Conservation (phyloP, 352 stramenopile species). For the Phytophthora agathidicida region DNA sequence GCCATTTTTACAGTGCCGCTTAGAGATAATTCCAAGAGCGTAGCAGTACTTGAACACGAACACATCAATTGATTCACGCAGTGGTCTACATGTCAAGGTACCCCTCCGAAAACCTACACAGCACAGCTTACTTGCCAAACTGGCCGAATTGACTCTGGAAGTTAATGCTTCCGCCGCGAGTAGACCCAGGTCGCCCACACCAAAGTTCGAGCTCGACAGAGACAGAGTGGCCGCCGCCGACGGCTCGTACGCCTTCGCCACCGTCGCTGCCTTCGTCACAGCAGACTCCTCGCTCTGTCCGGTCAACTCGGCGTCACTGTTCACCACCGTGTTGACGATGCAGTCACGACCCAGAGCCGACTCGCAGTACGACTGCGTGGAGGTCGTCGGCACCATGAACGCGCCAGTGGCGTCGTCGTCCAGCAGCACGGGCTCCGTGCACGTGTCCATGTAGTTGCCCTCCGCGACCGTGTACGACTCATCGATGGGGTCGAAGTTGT, state of each 20-base stretch:
- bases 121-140: no score
- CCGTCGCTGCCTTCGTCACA: constrained; percentile 15
- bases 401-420: constrained; percentile 17
- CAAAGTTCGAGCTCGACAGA: constrained; percentile 30
- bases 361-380: constrained; percentile 20
- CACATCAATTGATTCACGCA: no score
- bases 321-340: constrained; percentile 24
- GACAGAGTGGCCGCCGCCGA: constrained; percentile 17
- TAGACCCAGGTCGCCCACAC: constrained; percentile 31
- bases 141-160: no score
- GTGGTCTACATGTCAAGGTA: no score
- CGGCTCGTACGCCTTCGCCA: constrained; percentile 22
- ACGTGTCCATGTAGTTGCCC: constrained; percentile 38
- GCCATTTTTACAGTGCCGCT: no score
- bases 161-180: no score
- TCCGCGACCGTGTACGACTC: constrained; percentile 28
- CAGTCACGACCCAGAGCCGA: constrained; percentile 21
- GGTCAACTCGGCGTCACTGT: no score
- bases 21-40: no score
- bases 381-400: constrained; percentile 21
- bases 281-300: constrained; percentile 25
- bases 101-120: no score
- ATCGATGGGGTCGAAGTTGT: constrained; percentile 22
- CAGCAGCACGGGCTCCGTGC: constrained; percentile 25
- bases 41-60: no score